Conservation (phyloP, 2,329 filamentous ascomycete genomes). For the Scorias spongiosa region DNA sequence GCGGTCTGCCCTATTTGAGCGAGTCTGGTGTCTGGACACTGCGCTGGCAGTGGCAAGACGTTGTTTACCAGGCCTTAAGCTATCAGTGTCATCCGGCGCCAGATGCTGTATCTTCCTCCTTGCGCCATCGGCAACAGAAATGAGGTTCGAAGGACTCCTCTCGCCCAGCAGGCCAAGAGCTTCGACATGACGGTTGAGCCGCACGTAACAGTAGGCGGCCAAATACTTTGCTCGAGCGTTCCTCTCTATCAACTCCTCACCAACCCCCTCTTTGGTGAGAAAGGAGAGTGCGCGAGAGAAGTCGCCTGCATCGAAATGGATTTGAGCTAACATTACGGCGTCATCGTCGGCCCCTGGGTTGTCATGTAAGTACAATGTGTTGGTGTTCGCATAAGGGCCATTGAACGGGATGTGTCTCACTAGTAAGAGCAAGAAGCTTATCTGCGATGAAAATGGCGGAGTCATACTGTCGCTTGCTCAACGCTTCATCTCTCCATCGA, state of each 20-base stretch:
- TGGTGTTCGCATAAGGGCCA: background rate
- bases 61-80: background rate
- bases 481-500: slow-evolving; percentile 86
- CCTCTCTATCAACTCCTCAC: slow-evolving; percentile 45
- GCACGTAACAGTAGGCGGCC: slow-evolving; percentile 84
- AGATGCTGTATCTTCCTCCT: slow-evolving; percentile 58
- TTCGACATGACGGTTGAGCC: slow-evolving; percentile 79
- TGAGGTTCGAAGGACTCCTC: slow-evolving; percentile 81
- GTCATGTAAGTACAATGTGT: background rate
- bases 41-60: slow-evolving; percentile 31
- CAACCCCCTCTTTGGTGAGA: slow-evolving; percentile 57
- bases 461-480: slow-evolving; percentile 92
- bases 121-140: slow-evolving; percentile 49
- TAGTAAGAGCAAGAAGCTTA: slow-evolving; percentile 86
- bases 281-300: slow-evolving; percentile 83
- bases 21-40: slow-evolving; percentile 24
- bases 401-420: slow-evolving; percentile 34
- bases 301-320: slow-evolving; percentile 90
- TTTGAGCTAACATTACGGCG: slow-evolving; percentile 95
- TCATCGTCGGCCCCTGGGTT: slow-evolving; percentile 72
- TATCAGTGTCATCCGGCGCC: slow-evolving; percentile 8
- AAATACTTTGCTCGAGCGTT: slow-evolving; percentile 86
- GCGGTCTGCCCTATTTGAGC: slow-evolving; percentile 38
- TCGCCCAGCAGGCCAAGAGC: slow-evolving; percentile 77
- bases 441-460: slow-evolving; percentile 94